A percentile compares a stretch with the other conserved stretches of the same genome.
These are phyloP conservation scores for Kodamaea neixiangensis DNA, from an alignment of 805 yeast genomes.

Conservation along the genomic window DNA sequence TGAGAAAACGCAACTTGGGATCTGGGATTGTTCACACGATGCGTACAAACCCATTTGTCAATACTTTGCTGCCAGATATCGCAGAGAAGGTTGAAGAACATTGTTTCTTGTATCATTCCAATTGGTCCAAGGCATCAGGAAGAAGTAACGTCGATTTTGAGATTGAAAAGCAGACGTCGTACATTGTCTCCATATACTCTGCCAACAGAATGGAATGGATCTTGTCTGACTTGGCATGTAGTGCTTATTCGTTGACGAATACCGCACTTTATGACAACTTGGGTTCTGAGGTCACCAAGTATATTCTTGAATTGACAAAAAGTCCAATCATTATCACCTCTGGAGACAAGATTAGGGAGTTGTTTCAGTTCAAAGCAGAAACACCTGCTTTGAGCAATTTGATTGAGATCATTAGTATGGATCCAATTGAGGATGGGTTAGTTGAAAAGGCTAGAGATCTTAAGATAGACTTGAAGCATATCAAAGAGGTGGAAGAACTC, in stretches of 20 bases:
- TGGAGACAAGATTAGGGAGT: conserved; percentile 17
- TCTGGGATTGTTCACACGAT: conserved; percentile 49
- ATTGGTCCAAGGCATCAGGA: conserved; percentile 11
- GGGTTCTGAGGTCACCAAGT: conserved; percentile 21
- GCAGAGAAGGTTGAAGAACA: conserved; percentile 34
- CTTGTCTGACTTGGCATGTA: conserved; percentile 18
- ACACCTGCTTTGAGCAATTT: conserved; percentile 19
- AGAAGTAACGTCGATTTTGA: conserved; percentile 10
- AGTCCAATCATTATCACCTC: conserved; percentile 20
- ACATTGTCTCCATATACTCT: conserved; percentile 22
- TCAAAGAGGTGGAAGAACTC: conserved; percentile 32
- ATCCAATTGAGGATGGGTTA: conserved; percentile 19
- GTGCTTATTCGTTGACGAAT: conserved; percentile 20
- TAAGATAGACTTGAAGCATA: conserved; percentile 31
- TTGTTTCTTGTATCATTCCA: conserved; percentile 15
- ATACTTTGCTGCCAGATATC: conserved; percentile 18
- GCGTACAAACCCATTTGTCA: conserved; percentile 22
- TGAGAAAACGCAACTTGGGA: conserved; percentile 51
- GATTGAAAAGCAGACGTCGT: conserved; percentile 14
- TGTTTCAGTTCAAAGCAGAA: conserved; percentile 17
- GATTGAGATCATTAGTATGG: conserved; percentile 29
- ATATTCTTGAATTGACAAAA: conserved; percentile 21
- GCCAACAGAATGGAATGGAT: conserved; percentile 23
- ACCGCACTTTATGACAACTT: conserved; percentile 25
- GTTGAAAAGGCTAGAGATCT: conserved; percentile 24